Evolutionary conservation across 2,329 filamentous ascomycete species (phyloP).

Genomic region (Xylaria digitata): DNA sequence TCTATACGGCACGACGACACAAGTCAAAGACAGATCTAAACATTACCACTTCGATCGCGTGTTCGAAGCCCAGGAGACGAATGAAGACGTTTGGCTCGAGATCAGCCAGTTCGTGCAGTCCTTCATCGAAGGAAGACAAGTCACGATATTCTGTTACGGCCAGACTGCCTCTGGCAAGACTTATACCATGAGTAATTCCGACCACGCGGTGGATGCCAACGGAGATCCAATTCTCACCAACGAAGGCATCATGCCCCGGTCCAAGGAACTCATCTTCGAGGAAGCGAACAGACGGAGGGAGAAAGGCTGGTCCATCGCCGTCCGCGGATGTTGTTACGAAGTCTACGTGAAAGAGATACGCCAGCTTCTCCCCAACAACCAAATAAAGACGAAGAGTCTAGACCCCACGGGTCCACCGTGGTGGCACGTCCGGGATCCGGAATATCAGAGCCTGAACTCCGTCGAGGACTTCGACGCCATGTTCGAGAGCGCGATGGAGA

Average conservation of each 20-base stretch:
- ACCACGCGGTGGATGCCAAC: slow-evolving; percentile 28
- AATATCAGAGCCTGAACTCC: slow-evolving; percentile 69
- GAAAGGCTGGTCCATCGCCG: slow-evolving; percentile 90
- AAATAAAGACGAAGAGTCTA: slow-evolving; percentile 58
- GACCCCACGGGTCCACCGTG: slow-evolving; percentile 54
- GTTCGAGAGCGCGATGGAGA: slow-evolving; percentile 80
- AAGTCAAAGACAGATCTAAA: slow-evolving; percentile 12
- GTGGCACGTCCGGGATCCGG: slow-evolving; percentile 31
- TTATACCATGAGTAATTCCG: slow-evolving; percentile 79
- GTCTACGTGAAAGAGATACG: slow-evolving; percentile 93
- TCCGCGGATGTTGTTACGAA: slow-evolving; percentile 94
- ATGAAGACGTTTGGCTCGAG: slow-evolving; percentile 89
- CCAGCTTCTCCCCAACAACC: slow-evolving; percentile 69
- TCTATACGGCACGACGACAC: background rate
- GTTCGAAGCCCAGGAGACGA: slow-evolving; percentile 80
- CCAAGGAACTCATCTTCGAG: slow-evolving; percentile 90
- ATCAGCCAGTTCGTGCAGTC: slow-evolving; percentile 97
- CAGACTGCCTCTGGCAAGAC: slow-evolving; percentile 98
- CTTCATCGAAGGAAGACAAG: slow-evolving; percentile 94
- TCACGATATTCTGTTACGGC: slow-evolving; percentile 98
- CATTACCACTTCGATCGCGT: slow-evolving; percentile 90
- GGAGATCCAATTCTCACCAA: slow-evolving; percentile 39
- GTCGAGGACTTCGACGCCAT: slow-evolving; percentile 81
- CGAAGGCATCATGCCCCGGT: slow-evolving; percentile 94
- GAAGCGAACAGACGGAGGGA: slow-evolving; percentile 83